Percentiles rank a stretch among this genome's conserved stretches.
phyloP scores from a whole-genome alignment of 2,329 filamentous ascomycete species.

The Rutstroemia sp. region DNA sequence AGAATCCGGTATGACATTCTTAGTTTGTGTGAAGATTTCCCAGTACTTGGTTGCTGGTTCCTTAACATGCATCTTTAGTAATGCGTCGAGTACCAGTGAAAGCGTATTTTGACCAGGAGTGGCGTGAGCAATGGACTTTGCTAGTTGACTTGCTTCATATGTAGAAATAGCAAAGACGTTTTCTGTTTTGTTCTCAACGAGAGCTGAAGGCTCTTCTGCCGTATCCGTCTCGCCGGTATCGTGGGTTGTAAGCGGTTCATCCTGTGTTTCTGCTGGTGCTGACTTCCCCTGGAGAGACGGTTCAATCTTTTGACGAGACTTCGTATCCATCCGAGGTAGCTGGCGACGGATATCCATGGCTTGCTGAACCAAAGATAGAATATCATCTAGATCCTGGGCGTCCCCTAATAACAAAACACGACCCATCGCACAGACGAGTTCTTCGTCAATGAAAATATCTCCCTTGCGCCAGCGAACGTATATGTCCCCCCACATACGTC shows the following conservation, averaged over 20 bases:
- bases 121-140: slow-evolving; percentile 30
- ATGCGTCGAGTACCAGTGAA: slow-evolving; percentile 59
- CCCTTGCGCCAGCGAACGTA: slow-evolving; percentile 68
- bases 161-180: neutral
- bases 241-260: neutral
- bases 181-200: neutral
- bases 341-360: slow-evolving; percentile 67
- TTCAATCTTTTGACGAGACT: neutral
- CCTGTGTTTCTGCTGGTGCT: neutral
- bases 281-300: slow-evolving; percentile 3
- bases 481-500: slow-evolving; percentile 75
- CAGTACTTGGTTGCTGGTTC: slow-evolving; percentile 69
- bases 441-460: slow-evolving; percentile 65
- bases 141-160: neutral
- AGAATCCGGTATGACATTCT: slow-evolving; percentile 61
- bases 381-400: slow-evolving; percentile 57
- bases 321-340: slow-evolving; percentile 12
- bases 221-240: neutral
- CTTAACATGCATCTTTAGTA: slow-evolving; percentile 52
- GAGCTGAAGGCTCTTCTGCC: neutral
- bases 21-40: slow-evolving; percentile 57
- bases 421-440: slow-evolving; percentile 75
- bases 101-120: slow-evolving; percentile 51
- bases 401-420: slow-evolving; percentile 62
- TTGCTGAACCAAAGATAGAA: slow-evolving; percentile 72